A percentile compares a stretch with the other conserved stretches of the same genome.
Conservation (phyloP, 257 asterid genomes). For the Solanum medicagineum region DNA sequence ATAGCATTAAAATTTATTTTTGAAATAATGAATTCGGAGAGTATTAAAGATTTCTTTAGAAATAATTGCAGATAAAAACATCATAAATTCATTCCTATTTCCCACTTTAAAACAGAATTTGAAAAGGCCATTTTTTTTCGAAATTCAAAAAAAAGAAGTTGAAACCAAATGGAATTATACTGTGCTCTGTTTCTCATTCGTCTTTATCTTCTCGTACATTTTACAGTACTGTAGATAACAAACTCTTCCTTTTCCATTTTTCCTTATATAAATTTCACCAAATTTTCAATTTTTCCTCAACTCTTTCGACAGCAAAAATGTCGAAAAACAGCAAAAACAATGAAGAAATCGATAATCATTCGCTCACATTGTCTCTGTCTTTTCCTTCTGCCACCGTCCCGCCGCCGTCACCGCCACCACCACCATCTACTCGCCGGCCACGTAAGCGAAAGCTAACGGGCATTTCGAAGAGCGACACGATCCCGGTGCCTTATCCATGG, state of each 20-base stretch:
- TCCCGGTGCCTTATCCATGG: constrained; percentile 42
- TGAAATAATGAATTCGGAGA: no score
- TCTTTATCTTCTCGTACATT: neutral
- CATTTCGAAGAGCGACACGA: constrained; percentile 1
- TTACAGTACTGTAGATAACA: neutral
- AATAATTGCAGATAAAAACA: neutral
- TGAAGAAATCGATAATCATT: constrained; percentile 1
- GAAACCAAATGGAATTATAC: neutral
- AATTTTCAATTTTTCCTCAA: neutral
- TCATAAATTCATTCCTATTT: neutral
- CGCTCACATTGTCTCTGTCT: neutral
- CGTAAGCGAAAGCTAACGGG: constrained; percentile 17
- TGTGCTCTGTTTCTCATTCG: neutral
- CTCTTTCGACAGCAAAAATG: neutral
- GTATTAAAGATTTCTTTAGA: neutral
- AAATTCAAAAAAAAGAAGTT: neutral
- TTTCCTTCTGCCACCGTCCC: neutral
- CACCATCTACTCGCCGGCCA: neutral
- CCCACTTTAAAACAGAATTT: neutral
- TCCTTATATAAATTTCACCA: neutral
- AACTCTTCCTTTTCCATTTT: neutral
- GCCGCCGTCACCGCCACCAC: neutral
- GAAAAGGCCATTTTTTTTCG: neutral
- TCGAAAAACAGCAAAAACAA: neutral
- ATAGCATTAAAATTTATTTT: no score